phyloP scores from a whole-genome alignment of 495 filamentous ascomycete genomes.

The Aspergillus egyptiacus region DNA sequence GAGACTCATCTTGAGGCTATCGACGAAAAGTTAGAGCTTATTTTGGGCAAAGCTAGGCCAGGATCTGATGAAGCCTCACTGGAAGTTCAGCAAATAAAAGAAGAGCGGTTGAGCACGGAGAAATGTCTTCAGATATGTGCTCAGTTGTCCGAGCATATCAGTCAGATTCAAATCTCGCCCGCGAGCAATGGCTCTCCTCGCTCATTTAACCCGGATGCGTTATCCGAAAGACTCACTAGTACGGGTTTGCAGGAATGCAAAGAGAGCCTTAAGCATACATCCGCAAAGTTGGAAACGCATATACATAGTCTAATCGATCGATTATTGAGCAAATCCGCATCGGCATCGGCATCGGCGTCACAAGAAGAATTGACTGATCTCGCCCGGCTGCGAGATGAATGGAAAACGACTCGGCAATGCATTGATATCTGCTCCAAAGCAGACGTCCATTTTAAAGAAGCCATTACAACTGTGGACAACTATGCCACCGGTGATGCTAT shows the following conservation, averaged over 20 bases:
- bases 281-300: conserved; percentile 30
- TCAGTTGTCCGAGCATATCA: conserved; percentile 32
- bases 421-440: conserved; percentile 36
- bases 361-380: conserved; percentile 30
- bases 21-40: conserved; percentile 28
- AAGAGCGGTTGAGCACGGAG: conserved; percentile 38
- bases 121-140: conserved; percentile 41
- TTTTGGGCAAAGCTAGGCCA: conserved; percentile 11
- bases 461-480: conserved; percentile 32
- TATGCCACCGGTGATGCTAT: conserved; percentile 34
- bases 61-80: conserved; percentile 19
- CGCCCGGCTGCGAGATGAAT: conserved; percentile 31
- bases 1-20: conserved; percentile 33
- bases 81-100: conserved; percentile 28
- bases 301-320: conserved; percentile 29
- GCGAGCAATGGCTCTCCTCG: conserved; percentile 11
- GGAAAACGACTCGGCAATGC: conserved; percentile 33
- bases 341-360: conserved; percentile 21
- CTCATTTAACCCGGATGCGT: conserved; percentile 10
- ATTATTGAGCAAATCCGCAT: conserved; percentile 29
- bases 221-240: conserved; percentile 29
- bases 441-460: conserved; percentile 28
- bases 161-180: conserved; percentile 23
- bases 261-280: conserved; percentile 25
- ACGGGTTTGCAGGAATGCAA: conserved; percentile 37